Evolutionary conservation across 1,139 yeast genomes (phyloP).

Genomic region (Trichomonascaceae sp.): DNA sequence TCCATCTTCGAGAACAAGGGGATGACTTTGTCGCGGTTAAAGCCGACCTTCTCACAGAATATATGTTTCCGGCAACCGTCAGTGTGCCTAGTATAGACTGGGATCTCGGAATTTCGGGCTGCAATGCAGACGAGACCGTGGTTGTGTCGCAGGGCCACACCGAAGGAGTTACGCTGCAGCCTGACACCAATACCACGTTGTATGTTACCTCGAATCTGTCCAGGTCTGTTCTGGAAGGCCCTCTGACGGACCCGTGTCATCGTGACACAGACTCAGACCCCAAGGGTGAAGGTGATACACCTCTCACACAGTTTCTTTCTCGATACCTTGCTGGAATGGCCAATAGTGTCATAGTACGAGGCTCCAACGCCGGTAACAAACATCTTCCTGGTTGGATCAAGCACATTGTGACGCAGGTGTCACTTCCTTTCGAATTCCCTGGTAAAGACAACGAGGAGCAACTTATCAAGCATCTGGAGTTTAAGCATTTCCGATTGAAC

Average conservation of each 20-base stretch:
- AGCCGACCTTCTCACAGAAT: too few relatives aligned
- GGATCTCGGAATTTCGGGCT: not conserved
- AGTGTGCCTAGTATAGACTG: too few relatives aligned
- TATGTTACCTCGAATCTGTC: not conserved
- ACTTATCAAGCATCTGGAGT: slow-evolving; percentile 13
- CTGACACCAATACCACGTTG: not conserved
- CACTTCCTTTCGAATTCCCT: slow-evolving; percentile 8
- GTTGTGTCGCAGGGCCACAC: not conserved
- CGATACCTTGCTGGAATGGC: slow-evolving; percentile 13
- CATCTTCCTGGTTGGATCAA: slow-evolving; percentile 12
- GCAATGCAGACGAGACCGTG: not conserved
- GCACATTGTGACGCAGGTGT: slow-evolving; percentile 7
- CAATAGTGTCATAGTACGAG: slow-evolving; percentile 8
- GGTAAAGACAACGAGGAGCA: slow-evolving; percentile 13
- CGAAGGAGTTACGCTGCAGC: not conserved
- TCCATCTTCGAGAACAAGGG: too few relatives aligned
- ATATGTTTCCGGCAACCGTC: too few relatives aligned
- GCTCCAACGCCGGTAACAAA: slow-evolving; percentile 6
- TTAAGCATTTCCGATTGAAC: slow-evolving; percentile 12
- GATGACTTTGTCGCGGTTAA: too few relatives aligned
- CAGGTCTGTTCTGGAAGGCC: not conserved
- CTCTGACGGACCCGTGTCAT: not conserved
- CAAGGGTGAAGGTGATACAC: slow-evolving; percentile 7
- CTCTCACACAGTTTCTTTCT: slow-evolving; percentile 13
- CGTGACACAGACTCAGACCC: too few relatives aligned